Conservation (phyloP, 1,284 basidiomycete genomes). For the Cutaneotrichosporon dermatis region DNA sequence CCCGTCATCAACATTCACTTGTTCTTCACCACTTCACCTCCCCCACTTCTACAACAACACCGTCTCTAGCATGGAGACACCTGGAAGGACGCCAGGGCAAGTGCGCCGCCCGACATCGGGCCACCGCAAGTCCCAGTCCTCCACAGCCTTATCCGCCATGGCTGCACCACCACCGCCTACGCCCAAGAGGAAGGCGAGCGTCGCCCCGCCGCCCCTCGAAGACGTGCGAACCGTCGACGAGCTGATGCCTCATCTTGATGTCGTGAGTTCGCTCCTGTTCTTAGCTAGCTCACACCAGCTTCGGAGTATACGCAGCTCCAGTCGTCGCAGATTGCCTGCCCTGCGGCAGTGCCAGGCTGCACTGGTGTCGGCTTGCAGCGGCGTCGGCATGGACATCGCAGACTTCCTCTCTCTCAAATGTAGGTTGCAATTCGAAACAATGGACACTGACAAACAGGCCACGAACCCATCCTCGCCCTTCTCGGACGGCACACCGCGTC, state of each 20-base stretch:
- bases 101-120: no score
- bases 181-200: background rate
- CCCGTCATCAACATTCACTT: no score
- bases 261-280: no score
- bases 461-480: constrained; percentile 29
- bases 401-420: constrained; percentile 12
- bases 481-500: constrained; percentile 34
- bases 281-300: constrained; percentile 24
- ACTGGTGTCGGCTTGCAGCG: constrained; percentile 10
- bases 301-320: constrained; percentile 27
- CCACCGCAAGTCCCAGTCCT: no score
- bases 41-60: no score
- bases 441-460: constrained; percentile 19
- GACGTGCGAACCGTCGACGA: no score
- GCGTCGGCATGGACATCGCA: background rate
- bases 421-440: background rate
- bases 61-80: no score
- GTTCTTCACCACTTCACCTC: no score
- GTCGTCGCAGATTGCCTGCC: constrained; percentile 24
- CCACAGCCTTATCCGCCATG: no score
- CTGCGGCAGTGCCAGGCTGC: constrained; percentile 24
- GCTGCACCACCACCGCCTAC: background rate
- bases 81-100: no score
- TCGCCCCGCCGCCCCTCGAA: no score
- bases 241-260: background rate